Evolutionary conservation across 306 rosid genomes (phyloP).

Genomic region (Macrotyloma uniflorum): DNA sequence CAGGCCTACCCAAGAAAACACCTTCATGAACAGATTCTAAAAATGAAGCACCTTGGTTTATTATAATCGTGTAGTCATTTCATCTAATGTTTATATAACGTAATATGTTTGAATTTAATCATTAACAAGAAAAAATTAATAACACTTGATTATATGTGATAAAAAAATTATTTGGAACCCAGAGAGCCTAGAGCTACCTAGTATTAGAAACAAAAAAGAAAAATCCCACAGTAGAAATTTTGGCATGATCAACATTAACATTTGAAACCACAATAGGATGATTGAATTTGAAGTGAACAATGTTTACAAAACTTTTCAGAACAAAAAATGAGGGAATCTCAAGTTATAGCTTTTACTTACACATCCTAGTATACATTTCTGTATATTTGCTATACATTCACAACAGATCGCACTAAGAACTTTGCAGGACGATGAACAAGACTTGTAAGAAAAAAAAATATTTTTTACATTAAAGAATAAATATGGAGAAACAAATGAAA

Average conservation of each 20-base stretch:
- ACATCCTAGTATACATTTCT: constrained; percentile 24
- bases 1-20: neutral
- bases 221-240: neutral
- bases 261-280: neutral
- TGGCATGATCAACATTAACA: too few relatives aligned
- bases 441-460: neutral
- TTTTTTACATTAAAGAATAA: constrained; percentile 35
- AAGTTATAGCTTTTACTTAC: constrained; percentile 28
- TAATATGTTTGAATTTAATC: too few relatives aligned
- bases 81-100: too few relatives aligned
- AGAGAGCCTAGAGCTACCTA: too few relatives aligned
- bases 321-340: neutral
- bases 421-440: neutral
- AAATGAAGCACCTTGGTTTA: neutral
- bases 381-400: constrained; percentile 26
- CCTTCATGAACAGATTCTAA: neutral
- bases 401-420: neutral
- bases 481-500: neutral
- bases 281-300: constrained; percentile 25
- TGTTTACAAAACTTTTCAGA: neutral
- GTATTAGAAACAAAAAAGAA: neutral
- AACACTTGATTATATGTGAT: neutral
- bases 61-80: too few relatives aligned
- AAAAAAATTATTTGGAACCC: neutral
- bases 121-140: neutral